A percentile compares a stretch with the other conserved stretches of the same genome.
phyloP scores from a whole-genome alignment of 164 flowering plant species.

The Cinnamomum chago region DNA sequence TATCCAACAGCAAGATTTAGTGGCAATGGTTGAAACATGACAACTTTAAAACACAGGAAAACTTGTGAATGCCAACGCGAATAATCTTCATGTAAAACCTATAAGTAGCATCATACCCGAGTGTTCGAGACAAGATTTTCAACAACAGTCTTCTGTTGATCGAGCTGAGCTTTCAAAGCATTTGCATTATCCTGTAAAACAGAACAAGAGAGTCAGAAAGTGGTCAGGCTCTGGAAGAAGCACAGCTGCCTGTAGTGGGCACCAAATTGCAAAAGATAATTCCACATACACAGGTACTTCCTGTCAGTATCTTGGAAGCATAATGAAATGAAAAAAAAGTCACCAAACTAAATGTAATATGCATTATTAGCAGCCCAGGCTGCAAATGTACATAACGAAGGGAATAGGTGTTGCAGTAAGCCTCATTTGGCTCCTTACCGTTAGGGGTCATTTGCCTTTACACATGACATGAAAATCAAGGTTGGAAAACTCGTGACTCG shows the following conservation, averaged over 20 bases:
- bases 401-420: background rate
- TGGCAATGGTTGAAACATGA: background rate
- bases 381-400: background rate
- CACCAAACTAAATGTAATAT: background rate
- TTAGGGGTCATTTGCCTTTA: too few species aligned
- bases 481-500: too few species aligned
- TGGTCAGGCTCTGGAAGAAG: background rate
- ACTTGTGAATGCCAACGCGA: background rate
- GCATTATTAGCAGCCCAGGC: background rate
- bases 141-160: conserved; percentile 76
- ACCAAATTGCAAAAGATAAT: too few species aligned
- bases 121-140: conserved; percentile 84
- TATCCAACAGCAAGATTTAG: too few species aligned
- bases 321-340: background rate
- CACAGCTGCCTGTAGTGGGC: background rate
- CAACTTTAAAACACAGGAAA: background rate
- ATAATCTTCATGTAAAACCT: too few species aligned
- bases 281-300: background rate
- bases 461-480: too few species aligned
- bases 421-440: background rate
- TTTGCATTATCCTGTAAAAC: conserved; percentile 68
- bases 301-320: background rate
- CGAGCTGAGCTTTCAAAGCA: conserved; percentile 74
- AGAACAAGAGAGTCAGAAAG: background rate
- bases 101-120: conserved; percentile 41